These are phyloP conservation scores for Erythrobasidium hasegawianum DNA, from an alignment of 1,284 basidiomycete genomes.

Conservation along the genomic window DNA sequence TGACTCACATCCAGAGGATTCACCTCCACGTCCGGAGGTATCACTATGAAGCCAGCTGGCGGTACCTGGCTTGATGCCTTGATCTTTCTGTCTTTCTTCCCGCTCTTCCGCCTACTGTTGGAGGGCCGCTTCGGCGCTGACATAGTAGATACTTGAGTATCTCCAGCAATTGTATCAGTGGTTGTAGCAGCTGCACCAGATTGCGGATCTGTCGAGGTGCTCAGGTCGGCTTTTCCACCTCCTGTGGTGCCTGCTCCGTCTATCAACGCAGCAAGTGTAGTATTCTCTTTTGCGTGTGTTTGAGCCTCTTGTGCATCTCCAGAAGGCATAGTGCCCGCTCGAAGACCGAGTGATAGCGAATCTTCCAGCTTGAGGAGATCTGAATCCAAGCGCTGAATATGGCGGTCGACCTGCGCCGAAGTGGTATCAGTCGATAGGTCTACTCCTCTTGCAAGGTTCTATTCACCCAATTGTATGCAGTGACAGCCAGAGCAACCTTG, in stretches of 20 bases:
- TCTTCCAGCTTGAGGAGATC: conserved; percentile 38
- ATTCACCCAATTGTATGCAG: conserved; percentile 41
- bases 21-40: no score
- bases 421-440: background rate
- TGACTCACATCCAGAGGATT: no score
- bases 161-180: no score
- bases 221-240: conserved; percentile 6
- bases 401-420: conserved; percentile 43
- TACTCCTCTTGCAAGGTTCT: background rate
- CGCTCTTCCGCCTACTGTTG: background rate
- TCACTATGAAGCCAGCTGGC: no score
- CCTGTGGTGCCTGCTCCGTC: conserved; percentile 6
- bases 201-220: no score
- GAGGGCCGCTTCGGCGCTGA: conserved; percentile 7
- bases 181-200: no score
- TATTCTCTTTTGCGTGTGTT: conserved; percentile 37
- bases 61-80: conserved; percentile 1
- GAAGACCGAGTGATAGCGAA: conserved; percentile 40
- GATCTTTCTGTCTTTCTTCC: conserved; percentile 3
- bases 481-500: conserved; percentile 40
- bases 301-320: conserved; percentile 41
- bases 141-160: no score
- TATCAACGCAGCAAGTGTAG: background rate
- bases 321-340: conserved; percentile 40
- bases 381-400: conserved; percentile 43